Percentiles rank a stretch among this genome's conserved stretches.
Conservation (phyloP, 1,284 basidiomycete species). For the Thecaphora thlaspeos region DNA sequence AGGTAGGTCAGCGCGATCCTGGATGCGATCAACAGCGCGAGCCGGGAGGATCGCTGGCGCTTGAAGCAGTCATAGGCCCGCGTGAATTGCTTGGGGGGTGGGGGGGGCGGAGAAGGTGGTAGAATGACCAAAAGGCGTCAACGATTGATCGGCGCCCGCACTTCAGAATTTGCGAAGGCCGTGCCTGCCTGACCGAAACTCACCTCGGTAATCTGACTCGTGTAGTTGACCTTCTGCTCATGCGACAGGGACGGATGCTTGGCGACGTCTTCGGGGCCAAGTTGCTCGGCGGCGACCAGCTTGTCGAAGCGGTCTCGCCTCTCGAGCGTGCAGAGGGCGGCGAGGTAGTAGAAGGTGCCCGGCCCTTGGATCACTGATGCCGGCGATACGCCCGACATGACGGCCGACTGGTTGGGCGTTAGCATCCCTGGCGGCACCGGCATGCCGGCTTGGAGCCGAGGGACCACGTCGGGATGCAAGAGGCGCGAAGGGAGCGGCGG, state of each 20-base stretch:
- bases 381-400: constrained; percentile 13
- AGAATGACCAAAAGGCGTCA: no score
- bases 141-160: no score
- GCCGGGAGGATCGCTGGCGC: constrained; percentile 10
- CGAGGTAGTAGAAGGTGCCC: constrained; percentile 42
- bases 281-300: constrained; percentile 2
- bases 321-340: constrained; percentile 47
- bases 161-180: background rate
- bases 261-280: constrained; percentile 3
- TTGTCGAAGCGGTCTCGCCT: constrained; percentile 25
- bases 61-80: constrained; percentile 45
- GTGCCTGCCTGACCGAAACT: no score
- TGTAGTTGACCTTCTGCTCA: constrained; percentile 44
- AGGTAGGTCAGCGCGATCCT: constrained; percentile 37
- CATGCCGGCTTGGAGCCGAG: constrained; percentile 12
- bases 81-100: constrained; percentile 9
- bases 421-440: constrained; percentile 20
- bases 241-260: constrained; percentile 20
- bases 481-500: constrained; percentile 38
- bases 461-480: constrained; percentile 25
- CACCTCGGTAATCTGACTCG: constrained; percentile 29
- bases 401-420: constrained; percentile 28
- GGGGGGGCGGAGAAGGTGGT: no score
- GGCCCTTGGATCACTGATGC: constrained; percentile 14
- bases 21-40: constrained; percentile 32